Base-by-base conservation (phyloP, 2,329 filamentous ascomycete genomes). In the Colletotrichum noveboracense region DNA sequence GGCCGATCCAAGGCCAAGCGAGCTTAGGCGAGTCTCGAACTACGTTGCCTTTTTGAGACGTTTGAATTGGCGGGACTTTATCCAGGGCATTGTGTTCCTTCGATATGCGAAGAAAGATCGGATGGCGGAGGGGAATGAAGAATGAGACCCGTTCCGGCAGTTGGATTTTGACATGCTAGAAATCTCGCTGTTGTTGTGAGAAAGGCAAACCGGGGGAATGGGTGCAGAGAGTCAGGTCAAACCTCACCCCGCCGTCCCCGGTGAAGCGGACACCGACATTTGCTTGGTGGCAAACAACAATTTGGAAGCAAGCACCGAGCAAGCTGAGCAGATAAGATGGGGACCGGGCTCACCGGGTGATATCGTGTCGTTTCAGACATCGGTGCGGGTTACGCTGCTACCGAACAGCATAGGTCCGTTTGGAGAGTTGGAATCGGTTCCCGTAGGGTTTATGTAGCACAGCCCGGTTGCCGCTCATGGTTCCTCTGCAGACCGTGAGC, bases 321-420 rank as follows among this genome's bases (percentile, higher is more conserved):
- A 34, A 21, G 28, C 24, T 21, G 32, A 69, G 26, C 32, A 48
- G 66, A 69, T 43, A 48, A 43, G 28, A 65, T 61, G 34, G 56
- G 66, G 24, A 52, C 43, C 24, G 38, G 62, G 62, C 73, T 72
- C 73, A 65, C 73, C 56, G 70, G 73, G 73, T 75, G 73, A 75
- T 75, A 75, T 75, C 62, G 69, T 64, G 68, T 68, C 55, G 73
- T 75, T 75, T 75, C 73, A 75, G 70, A 75, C 64, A 48, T 48
- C 56, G 69, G 64, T 75, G 69, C 38, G 73, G 36, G 62, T 61
- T 55, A 26, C 60, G 36, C 38, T 64, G 66, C 26, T 68, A n/a
- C 64, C 26, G 56, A 36, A 48, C 13, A n/a, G 8, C 52, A 48
- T 32, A 66, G 52, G 38, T 36, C n/a, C 43, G 12, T 52, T 52